Conservation (phyloP, 108 stramenopile species). For the Nitzschia sp. region DNA sequence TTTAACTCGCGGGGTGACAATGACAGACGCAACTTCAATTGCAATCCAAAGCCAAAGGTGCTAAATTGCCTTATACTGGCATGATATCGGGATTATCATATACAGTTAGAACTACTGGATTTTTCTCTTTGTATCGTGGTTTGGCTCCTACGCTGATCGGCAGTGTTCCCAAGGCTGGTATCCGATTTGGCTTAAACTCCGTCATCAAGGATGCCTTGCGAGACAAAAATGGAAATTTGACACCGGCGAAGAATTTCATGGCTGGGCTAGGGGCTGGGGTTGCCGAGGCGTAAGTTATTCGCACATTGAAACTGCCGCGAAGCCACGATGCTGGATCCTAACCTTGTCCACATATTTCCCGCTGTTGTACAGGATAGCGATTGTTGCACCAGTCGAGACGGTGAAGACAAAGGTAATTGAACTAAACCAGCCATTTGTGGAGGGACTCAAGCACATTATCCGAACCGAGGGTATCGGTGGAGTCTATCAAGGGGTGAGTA, state of each 20-base stretch:
- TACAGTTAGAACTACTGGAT: slow-evolving; percentile 86
- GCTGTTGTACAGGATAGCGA: slow-evolving; percentile 43
- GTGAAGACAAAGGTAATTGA: slow-evolving; percentile 98
- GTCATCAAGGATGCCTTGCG: slow-evolving; percentile 80
- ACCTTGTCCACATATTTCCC: too few relatives aligned
- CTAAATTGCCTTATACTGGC: slow-evolving; percentile 76
- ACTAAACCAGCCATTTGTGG: slow-evolving; percentile 84
- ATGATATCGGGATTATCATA: slow-evolving; percentile 87
- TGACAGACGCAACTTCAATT: slow-evolving; percentile 75
- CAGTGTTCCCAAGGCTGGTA: slow-evolving; percentile 94
- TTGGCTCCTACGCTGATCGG: slow-evolving; percentile 91
- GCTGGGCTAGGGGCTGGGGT: slow-evolving; percentile 96
- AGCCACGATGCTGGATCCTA: too few relatives aligned
- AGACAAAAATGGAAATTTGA: slow-evolving; percentile 83
- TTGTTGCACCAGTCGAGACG: slow-evolving; percentile 98
- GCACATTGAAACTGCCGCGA: not conserved
- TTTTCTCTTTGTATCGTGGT: slow-evolving; percentile 88
- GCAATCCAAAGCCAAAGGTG: slow-evolving; percentile 61
- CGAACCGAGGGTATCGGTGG: slow-evolving; percentile 91
- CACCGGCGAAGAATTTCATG: slow-evolving; percentile 86
- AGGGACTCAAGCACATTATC: slow-evolving; percentile 84
- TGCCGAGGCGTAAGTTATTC: slow-evolving; percentile 69
- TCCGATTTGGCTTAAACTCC: slow-evolving; percentile 95
- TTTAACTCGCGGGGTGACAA: not conserved
- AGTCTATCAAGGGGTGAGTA: slow-evolving; percentile 86